These are phyloP conservation scores for Aspergillus tubingensis DNA, from an alignment of 2,329 filamentous ascomycete genomes.

Conservation along the genomic window DNA sequence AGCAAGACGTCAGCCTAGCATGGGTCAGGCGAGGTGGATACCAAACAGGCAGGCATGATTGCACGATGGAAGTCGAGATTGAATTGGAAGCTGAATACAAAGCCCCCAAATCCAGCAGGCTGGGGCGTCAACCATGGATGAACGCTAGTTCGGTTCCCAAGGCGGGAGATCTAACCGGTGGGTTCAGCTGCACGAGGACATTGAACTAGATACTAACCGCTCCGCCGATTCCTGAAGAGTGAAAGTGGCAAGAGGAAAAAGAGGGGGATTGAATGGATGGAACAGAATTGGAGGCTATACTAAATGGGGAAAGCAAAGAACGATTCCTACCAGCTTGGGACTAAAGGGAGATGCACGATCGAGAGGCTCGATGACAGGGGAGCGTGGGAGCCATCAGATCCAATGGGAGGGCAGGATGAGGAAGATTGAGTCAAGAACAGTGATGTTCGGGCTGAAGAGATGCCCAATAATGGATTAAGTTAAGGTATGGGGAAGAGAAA, in stretches of 20 bases:
- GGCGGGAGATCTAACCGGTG: conserved; percentile 9
- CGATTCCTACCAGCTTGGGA: no score
- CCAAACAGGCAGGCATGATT: neutral
- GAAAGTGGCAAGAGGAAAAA: neutral
- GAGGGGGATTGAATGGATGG: no score
- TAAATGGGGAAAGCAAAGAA: no score
- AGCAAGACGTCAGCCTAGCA: conserved; percentile 18
- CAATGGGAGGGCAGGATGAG: conserved; percentile 6
- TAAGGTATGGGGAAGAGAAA: conserved; percentile 13
- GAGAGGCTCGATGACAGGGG: conserved; percentile 6
- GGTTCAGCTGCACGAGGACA: conserved; percentile 17
- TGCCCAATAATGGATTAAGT: conserved; percentile 21
- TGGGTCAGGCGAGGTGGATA: conserved; percentile 8
- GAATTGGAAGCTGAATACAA: neutral
- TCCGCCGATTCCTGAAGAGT: conserved; percentile 4
- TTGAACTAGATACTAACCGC: neutral
- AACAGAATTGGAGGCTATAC: neutral
- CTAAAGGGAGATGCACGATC: no score
- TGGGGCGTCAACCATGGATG: neutral
- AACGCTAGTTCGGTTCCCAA: conserved; percentile 13
- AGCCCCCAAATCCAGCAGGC: neutral
- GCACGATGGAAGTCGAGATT: neutral
- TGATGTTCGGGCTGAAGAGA: conserved; percentile 11
- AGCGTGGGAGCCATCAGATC: neutral
- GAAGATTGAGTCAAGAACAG: conserved; percentile 5